A percentile compares a stretch with the other conserved stretches of the same genome.
phyloP scores from a whole-genome alignment of 2,329 filamentous ascomycete genomes.

The Colletotrichum neosansevieriae region DNA sequence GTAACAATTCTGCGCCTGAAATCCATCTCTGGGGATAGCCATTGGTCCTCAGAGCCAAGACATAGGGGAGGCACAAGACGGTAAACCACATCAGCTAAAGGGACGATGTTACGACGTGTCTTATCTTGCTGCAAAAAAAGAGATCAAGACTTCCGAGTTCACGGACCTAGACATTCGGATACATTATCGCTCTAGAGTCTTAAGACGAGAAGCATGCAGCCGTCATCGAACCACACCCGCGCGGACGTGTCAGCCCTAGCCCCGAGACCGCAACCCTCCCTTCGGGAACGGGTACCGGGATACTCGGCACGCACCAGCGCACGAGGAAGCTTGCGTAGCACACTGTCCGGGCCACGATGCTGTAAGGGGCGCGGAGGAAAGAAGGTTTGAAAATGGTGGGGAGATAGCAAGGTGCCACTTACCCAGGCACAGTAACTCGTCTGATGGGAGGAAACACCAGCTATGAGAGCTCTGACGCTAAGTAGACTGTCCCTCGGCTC shows the following conservation, averaged over 20 bases:
- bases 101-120: background rate
- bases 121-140: background rate
- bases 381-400: background rate
- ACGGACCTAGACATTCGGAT: background rate
- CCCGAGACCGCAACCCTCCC: background rate
- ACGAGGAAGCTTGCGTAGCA: constrained; percentile 1
- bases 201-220: constrained; percentile 1
- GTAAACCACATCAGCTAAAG: background rate
- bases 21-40: background rate
- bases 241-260: constrained; percentile 17
- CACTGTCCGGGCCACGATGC: background rate
- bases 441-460: constrained; percentile 13
- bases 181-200: background rate
- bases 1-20: background rate
- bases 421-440: constrained; percentile 11
- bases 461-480: background rate
- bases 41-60: constrained; percentile 15
- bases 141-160: background rate
- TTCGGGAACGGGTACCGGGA: background rate
- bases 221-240: constrained; percentile 7
- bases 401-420: background rate
- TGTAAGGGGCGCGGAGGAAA: background rate
- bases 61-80: constrained; percentile 3
- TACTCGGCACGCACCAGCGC: constrained; percentile 5
- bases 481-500: background rate